These are phyloP conservation scores for Kwoniella europaea DNA, from an alignment of 768 basidiomycete species.

Conservation along the genomic window DNA sequence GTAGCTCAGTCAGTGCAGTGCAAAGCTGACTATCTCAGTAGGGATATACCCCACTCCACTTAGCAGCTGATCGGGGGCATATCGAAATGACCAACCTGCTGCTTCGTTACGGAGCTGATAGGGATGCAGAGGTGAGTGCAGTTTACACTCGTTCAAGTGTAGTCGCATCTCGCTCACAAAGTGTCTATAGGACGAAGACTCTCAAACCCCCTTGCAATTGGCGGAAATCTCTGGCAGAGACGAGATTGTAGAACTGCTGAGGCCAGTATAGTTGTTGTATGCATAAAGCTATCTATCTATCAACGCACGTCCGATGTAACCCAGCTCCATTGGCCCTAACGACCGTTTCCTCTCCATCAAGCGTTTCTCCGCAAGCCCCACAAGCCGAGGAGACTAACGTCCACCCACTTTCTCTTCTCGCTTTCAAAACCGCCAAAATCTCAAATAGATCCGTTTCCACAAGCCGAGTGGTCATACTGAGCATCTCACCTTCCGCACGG, in stretches of 20 bases:
- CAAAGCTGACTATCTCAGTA: slow-evolving; percentile 53
- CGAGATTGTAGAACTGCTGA: slow-evolving; percentile 62
- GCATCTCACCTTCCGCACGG: slow-evolving; percentile 85
- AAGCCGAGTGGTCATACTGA: slow-evolving; percentile 80
- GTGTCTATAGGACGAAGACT: slow-evolving; percentile 68
- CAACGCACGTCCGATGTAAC: slow-evolving; percentile 22
- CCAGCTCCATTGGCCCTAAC: slow-evolving; percentile 11
- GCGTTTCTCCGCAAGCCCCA: slow-evolving; percentile 11
- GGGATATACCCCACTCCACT: slow-evolving; percentile 87
- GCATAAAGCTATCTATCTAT: not conserved
- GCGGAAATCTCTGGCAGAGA: slow-evolving; percentile 67
- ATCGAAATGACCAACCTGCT: slow-evolving; percentile 66
- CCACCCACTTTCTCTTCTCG: slow-evolving; percentile 55
- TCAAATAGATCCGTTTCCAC: slow-evolving; percentile 81
- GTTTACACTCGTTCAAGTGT: not conserved
- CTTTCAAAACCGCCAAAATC: slow-evolving; percentile 66
- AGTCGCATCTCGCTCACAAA: not conserved
- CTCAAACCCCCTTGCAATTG: slow-evolving; percentile 67
- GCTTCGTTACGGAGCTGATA: slow-evolving; percentile 70
- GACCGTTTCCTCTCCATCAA: not conserved
- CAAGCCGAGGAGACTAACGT: slow-evolving; percentile 33
- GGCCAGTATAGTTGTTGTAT: not conserved
- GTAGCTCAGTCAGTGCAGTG: not conserved
- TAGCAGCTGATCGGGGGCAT: slow-evolving; percentile 83
- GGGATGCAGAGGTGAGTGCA: slow-evolving; percentile 65